Conservation (phyloP, 148 eudicot genomes). For the Nyssa sinensis region DNA sequence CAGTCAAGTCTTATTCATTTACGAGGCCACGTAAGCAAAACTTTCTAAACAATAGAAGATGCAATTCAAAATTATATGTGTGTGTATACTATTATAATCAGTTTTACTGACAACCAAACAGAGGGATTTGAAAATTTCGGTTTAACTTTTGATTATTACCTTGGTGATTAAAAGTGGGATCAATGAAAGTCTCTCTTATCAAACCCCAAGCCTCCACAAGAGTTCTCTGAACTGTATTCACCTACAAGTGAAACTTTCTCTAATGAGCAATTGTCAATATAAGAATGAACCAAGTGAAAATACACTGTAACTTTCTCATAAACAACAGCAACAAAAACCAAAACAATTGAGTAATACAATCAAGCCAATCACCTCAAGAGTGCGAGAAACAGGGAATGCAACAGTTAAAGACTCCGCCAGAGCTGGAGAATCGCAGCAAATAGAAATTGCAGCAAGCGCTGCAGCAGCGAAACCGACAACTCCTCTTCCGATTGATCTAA, state of each 20-base stretch:
- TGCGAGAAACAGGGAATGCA: slow-evolving; percentile 89
- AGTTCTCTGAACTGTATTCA: slow-evolving; percentile 90
- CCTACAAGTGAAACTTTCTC: slow-evolving; percentile 36
- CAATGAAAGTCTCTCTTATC: slow-evolving; percentile 86
- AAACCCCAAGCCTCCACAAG: slow-evolving; percentile 95
- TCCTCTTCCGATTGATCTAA: slow-evolving; percentile 33
- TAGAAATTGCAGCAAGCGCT: slow-evolving; percentile 37
- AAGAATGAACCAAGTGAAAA: neutral
- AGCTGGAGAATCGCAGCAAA: slow-evolving; percentile 59
- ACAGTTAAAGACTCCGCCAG: slow-evolving; percentile 79
- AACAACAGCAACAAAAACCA: neutral
- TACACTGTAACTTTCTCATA: neutral
- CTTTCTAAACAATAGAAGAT: too few relatives aligned
- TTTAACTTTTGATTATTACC: slow-evolving; percentile 32
- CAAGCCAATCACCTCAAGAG: slow-evolving; percentile 58
- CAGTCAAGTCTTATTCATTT: too few relatives aligned
- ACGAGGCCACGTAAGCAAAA: too few relatives aligned
- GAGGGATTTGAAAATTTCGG: neutral
- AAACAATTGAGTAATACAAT: neutral
- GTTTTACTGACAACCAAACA: neutral
- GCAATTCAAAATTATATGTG: too few relatives aligned
- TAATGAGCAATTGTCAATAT: slow-evolving; percentile 9
- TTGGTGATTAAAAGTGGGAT: slow-evolving; percentile 93
- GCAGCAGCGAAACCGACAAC: slow-evolving; percentile 64
- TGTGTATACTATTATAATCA: too few relatives aligned